Conservation (phyloP, 228 moss, liverwort and hornwort genomes). For the Sphagnum fallax region DNA sequence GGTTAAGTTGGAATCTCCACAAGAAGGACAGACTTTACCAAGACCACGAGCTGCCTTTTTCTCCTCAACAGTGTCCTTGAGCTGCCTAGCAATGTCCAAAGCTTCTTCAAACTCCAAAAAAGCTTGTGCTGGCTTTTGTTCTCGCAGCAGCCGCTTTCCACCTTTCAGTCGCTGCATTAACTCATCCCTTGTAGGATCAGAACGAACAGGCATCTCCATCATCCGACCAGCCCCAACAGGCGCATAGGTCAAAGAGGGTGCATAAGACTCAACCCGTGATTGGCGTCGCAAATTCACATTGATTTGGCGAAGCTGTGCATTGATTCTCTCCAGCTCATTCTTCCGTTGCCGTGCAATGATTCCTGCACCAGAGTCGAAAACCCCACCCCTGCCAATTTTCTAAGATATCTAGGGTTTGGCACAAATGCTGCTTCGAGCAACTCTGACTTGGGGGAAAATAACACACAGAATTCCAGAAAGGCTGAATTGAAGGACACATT, state of each 20-base stretch:
- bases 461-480: conserved; percentile 3
- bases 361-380: conserved; percentile 31
- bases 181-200: conserved; percentile 48
- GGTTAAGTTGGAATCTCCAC: too few relatives aligned
- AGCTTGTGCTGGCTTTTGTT: conserved; percentile 61
- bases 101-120: conserved; percentile 66
- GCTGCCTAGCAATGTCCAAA: conserved; percentile 41
- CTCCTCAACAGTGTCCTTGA: conserved; percentile 75
- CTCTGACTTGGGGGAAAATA: background rate
- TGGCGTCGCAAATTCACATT: conserved; percentile 84
- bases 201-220: conserved; percentile 28
- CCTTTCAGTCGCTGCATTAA: conserved; percentile 57
- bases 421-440: background rate
- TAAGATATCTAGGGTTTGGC: background rate
- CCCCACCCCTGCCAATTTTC: background rate
- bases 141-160: conserved; percentile 82
- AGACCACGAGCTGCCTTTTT: conserved; percentile 94
- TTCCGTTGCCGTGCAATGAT: conserved; percentile 86
- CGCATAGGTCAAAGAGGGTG: conserved; percentile 89
- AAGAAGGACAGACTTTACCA: conserved; percentile 33
- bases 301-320: conserved; percentile 85
- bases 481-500: background rate
- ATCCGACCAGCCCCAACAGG: conserved; percentile 65
- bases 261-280: conserved; percentile 87
- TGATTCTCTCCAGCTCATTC: conserved; percentile 79